phyloP scores from a whole-genome alignment of 495 filamentous ascomycete species.

The Xylaria venustula region DNA sequence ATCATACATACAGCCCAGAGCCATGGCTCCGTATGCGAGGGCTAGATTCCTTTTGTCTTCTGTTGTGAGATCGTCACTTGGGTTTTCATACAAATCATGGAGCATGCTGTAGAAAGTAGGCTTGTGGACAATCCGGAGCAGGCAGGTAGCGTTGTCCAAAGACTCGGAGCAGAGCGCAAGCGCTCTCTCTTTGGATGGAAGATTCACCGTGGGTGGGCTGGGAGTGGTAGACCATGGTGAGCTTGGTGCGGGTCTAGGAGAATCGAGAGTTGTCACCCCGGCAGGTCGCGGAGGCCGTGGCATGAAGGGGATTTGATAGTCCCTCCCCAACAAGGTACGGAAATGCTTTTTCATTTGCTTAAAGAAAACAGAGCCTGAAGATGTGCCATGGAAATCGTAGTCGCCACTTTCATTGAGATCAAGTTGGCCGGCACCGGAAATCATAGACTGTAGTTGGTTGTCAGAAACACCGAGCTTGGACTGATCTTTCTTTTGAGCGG shows the following conservation, averaged over 20 bases:
- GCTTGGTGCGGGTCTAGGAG: slow-evolving; percentile 60
- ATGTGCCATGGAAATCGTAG: slow-evolving; percentile 94
- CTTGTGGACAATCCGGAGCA: slow-evolving; percentile 85
- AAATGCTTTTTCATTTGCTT: slow-evolving; percentile 83
- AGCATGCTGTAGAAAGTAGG: slow-evolving; percentile 79
- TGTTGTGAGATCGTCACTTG: slow-evolving; percentile 65
- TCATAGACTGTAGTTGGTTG: slow-evolving; percentile 88
- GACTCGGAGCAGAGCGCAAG: slow-evolving; percentile 70
- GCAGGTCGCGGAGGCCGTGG: slow-evolving; percentile 39
- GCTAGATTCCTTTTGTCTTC: slow-evolving; percentile 81
- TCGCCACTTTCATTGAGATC: slow-evolving; percentile 89
- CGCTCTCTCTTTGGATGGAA: slow-evolving; percentile 70
- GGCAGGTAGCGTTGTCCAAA: slow-evolving; percentile 76
- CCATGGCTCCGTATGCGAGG: slow-evolving; percentile 77
- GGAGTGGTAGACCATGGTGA: slow-evolving; percentile 61
- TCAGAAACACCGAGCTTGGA: slow-evolving; percentile 43
- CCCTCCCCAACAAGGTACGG: slow-evolving; percentile 57
- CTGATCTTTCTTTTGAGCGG: slow-evolving; percentile 41
- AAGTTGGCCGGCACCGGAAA: slow-evolving; percentile 81
- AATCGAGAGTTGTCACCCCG: slow-evolving; percentile 57
- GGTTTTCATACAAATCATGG: slow-evolving; percentile 74
- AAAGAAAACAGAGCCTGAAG: slow-evolving; percentile 86
- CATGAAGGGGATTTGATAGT: slow-evolving; percentile 47
- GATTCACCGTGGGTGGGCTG: slow-evolving; percentile 58
- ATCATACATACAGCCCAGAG: slow-evolving; percentile 82